Evolutionary conservation across 1,284 basidiomycete genomes (phyloP).

Genomic region (Trichosporon ovoides): DNA sequence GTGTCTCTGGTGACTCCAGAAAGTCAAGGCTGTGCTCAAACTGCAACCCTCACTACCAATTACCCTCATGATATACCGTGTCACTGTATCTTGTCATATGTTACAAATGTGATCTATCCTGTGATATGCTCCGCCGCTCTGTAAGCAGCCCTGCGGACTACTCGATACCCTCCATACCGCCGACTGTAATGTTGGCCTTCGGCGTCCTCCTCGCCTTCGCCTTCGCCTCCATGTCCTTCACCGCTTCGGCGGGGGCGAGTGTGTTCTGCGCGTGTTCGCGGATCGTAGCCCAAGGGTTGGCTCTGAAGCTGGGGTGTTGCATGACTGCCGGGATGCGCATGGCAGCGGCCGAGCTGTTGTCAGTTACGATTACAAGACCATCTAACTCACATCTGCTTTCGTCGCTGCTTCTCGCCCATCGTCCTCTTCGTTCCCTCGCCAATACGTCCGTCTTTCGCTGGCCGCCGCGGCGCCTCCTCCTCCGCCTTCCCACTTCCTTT

Average conservation of each 20-base stretch:
- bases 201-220: not conserved
- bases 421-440: slow-evolving; percentile 41
- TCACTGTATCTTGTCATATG: too few relatives aligned
- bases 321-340: slow-evolving; percentile 43
- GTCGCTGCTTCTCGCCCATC: slow-evolving; percentile 39
- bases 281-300: slow-evolving; percentile 47
- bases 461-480: slow-evolving; percentile 4
- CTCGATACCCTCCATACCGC: slow-evolving; percentile 18
- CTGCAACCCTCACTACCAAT: too few relatives aligned
- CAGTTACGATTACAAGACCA: not conserved
- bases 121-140: too few relatives aligned
- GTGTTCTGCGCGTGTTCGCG: slow-evolving; percentile 45
- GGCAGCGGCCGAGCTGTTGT: slow-evolving; percentile 30
- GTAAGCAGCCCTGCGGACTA: too few relatives aligned
- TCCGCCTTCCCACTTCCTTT: too few relatives aligned
- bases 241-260: slow-evolving; percentile 27
- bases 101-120: too few relatives aligned
- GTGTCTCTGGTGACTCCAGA: too few relatives aligned
- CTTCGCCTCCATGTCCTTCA: slow-evolving; percentile 11
- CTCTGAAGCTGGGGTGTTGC: slow-evolving; percentile 43
- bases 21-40: too few relatives aligned
- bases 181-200: slow-evolving; percentile 7
- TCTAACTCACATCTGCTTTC: slow-evolving; percentile 47
- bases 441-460: slow-evolving; percentile 38
- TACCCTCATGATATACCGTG: too few relatives aligned